phyloP scores from a whole-genome alignment of 2,329 filamentous ascomycete species.

The Apiospora malaysiana region DNA sequence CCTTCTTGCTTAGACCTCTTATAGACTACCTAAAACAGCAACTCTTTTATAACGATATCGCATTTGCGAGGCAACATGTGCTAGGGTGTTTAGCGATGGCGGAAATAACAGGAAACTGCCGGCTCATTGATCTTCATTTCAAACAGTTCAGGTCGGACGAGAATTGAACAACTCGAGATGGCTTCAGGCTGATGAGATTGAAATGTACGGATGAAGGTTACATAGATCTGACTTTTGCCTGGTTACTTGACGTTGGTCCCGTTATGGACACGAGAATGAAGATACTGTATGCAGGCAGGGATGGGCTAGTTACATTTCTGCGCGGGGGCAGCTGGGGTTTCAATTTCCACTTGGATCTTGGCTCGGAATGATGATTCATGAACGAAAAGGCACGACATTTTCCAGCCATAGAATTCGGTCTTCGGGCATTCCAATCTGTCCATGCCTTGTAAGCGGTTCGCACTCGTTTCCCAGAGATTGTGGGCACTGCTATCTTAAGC shows the following conservation, averaged over 20 bases:
- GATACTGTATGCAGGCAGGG: conserved; percentile 15
- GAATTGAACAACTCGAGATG: not conserved
- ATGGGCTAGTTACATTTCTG: not conserved
- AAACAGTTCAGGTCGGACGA: not conserved
- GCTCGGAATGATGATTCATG: conserved; percentile 26
- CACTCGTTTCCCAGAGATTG: not conserved
- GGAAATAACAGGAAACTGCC: not conserved
- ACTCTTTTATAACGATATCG: not conserved
- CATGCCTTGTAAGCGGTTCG: not conserved
- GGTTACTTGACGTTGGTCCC: not conserved
- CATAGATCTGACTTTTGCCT: not conserved
- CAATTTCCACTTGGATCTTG: conserved; percentile 18
- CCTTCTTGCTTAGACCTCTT: not conserved
- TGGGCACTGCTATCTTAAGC: not conserved
- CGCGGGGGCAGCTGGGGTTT: conserved; percentile 7
- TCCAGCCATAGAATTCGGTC: not conserved
- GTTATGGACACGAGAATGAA: not conserved
- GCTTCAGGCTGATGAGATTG: not conserved
- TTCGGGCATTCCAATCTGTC: conserved; percentile 11
- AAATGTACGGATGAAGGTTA: not conserved
- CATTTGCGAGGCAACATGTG: not conserved
- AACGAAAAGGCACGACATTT: not conserved
- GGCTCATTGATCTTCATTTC: not conserved
- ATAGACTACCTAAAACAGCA: conserved; percentile 18
- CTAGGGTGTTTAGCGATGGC: conserved; percentile 1